Conservation (phyloP, 306 rosid species). For the Calophaca sinica region DNA sequence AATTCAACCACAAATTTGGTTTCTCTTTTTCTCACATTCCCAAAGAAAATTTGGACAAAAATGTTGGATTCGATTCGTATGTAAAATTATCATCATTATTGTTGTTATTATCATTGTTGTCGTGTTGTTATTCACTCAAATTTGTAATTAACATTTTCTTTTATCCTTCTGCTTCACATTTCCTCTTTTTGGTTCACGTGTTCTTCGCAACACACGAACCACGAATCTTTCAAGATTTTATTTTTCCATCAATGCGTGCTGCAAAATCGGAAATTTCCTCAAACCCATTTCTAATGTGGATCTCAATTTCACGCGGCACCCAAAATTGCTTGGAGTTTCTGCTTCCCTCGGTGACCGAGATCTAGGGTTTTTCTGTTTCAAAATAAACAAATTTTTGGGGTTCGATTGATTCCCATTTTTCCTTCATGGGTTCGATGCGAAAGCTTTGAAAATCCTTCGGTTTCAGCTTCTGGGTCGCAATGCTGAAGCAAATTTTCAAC, state of each 20-base stretch:
- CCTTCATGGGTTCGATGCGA: conserved; percentile 55
- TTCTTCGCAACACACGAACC: conserved; percentile 21
- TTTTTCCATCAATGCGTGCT: conserved; percentile 47
- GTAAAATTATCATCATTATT: neutral
- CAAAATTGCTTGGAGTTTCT: conserved; percentile 3
- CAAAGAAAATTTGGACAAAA: neutral
- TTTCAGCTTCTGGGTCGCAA: conserved; percentile 53
- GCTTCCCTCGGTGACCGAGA: conserved; percentile 51
- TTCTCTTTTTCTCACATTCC: conserved; percentile 1
- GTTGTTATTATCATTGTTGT: neutral
- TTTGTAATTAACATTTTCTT: neutral
- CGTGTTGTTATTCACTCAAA: neutral
- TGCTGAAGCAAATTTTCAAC: conserved; percentile 85
- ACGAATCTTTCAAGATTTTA: conserved; percentile 52
- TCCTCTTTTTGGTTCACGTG: conserved; percentile 25
- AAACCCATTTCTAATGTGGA: conserved; percentile 43
- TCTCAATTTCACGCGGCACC: conserved; percentile 51
- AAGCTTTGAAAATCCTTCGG: conserved; percentile 21
- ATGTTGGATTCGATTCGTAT: conserved; percentile 24
- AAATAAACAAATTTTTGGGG: neutral
- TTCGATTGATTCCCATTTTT: conserved; percentile 21
- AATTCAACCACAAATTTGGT: neutral
- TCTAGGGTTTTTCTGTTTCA: conserved; percentile 60
- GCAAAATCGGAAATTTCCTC: conserved; percentile 45
- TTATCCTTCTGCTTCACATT: conserved; percentile 21